These are phyloP conservation scores for Stachybotrys elegans DNA, from an alignment of 2,329 filamentous ascomycete species.

Conservation along the genomic window DNA sequence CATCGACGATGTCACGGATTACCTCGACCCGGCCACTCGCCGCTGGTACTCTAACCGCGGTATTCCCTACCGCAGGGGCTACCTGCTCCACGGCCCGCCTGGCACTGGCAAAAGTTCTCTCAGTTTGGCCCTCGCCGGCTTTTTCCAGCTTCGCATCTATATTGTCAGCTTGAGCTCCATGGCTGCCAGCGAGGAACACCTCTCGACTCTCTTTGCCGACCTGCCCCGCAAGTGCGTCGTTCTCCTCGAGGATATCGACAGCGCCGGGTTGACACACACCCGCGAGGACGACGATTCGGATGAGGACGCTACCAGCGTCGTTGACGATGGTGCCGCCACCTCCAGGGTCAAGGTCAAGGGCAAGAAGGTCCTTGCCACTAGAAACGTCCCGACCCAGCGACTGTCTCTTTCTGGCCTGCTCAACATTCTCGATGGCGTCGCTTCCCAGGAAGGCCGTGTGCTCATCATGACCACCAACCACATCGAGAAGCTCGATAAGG, in stretches of 20 bases:
- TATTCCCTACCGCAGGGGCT: constrained; percentile 81
- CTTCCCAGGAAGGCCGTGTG: constrained; percentile 58
- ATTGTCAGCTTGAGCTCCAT: constrained; percentile 63
- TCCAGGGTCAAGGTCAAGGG: neutral
- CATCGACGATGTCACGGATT: constrained; percentile 57
- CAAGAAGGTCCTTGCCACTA: neutral
- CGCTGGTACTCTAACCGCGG: constrained; percentile 82
- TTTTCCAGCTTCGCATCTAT: constrained; percentile 67
- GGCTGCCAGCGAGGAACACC: constrained; percentile 59
- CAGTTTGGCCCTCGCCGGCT: constrained; percentile 64
- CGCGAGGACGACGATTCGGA: constrained; percentile 33
- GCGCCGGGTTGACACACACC: constrained; percentile 62
- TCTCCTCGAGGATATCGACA: constrained; percentile 72
- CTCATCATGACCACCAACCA: constrained; percentile 65
- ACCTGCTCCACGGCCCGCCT: constrained; percentile 74
- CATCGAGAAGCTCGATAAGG: constrained; percentile 55
- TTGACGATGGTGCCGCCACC: constrained; percentile 6
- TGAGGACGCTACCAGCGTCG: constrained; percentile 12
- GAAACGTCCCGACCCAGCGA: no score
- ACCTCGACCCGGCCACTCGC: constrained; percentile 56
- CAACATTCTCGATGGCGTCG: constrained; percentile 74
- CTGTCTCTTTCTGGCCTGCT: constrained; percentile 72
- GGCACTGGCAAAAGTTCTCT: constrained; percentile 76
- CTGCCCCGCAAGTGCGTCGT: constrained; percentile 68
- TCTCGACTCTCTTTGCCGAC: constrained; percentile 58